phyloP scores from a whole-genome alignment of 495 filamentous ascomycete genomes.

The Talaromyces trachyspermus region DNA sequence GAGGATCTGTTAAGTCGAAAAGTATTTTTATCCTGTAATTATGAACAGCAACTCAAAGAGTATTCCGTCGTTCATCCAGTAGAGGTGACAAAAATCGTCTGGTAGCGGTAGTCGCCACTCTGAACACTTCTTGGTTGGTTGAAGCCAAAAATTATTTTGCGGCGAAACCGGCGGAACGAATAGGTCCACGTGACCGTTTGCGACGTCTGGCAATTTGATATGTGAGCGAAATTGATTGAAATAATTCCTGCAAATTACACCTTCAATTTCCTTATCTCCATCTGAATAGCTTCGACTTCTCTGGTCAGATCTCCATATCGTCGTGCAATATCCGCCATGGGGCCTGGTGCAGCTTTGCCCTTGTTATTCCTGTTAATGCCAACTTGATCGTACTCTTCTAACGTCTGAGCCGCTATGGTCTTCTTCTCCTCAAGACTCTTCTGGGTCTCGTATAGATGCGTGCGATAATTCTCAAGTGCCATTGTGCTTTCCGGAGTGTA shows the following conservation, averaged over 20 bases:
- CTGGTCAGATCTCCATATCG: slow-evolving; percentile 48
- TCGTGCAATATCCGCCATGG: slow-evolving; percentile 53
- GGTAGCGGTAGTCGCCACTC: too few species aligned
- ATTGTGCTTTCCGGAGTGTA: slow-evolving; percentile 51
- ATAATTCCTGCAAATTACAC: slow-evolving; percentile 9
- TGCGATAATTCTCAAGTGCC: slow-evolving; percentile 50
- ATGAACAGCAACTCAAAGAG: too few species aligned
- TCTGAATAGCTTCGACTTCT: slow-evolving; percentile 47
- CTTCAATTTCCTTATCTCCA: slow-evolving; percentile 47
- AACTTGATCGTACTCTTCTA: slow-evolving; percentile 47
- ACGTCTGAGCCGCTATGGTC: slow-evolving; percentile 34
- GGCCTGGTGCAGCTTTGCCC: slow-evolving; percentile 26
- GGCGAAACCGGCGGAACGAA: too few species aligned
- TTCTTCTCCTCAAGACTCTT: slow-evolving; percentile 40
- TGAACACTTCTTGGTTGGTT: too few species aligned
- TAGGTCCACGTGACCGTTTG: too few species aligned
- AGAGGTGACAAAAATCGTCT: too few species aligned
- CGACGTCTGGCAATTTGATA: too few species aligned
- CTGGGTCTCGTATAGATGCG: slow-evolving; percentile 45
- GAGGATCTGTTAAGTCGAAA: too few species aligned
- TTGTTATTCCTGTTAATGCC: slow-evolving; percentile 14
- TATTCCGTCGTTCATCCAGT: too few species aligned
- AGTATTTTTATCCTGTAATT: too few species aligned
- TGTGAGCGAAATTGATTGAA: neutral
- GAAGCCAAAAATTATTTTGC: too few species aligned